Conservation (phyloP, 352 stramenopile species). For the Blastocystis sp. region DNA sequence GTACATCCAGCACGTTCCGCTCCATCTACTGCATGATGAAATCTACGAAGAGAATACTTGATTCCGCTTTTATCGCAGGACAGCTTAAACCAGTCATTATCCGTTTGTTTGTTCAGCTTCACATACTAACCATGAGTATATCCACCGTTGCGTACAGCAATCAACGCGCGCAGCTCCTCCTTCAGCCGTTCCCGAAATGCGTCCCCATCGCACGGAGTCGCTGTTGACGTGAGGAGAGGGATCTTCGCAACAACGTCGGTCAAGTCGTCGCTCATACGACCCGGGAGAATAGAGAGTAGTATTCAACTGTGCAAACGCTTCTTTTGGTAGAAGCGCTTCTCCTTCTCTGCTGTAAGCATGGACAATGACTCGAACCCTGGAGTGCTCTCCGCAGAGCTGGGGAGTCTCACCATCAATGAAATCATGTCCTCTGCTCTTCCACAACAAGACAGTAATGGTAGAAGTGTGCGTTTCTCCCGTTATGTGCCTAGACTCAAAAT, state of each 20-base stretch:
- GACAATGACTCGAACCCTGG: neutral
- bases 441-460: neutral
- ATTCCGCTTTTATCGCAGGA: slow-evolving; percentile 76
- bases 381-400: neutral
- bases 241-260: slow-evolving; percentile 11
- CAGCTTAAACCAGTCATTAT: slow-evolving; percentile 86
- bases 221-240: slow-evolving; percentile 75
- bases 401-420: neutral
- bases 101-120: slow-evolving; percentile 83
- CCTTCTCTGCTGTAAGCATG: neutral
- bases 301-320: neutral
- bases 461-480: neutral
- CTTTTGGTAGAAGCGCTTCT: neutral
- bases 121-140: slow-evolving; percentile 71
- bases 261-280: slow-evolving; percentile 14
- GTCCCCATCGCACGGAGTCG: slow-evolving; percentile 79
- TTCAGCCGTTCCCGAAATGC: slow-evolving; percentile 81
- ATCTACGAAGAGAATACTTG: neutral
- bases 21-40: slow-evolving; percentile 79
- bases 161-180: slow-evolving; percentile 82
- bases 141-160: slow-evolving; percentile 75
- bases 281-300: neutral
- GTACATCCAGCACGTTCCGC: slow-evolving; percentile 83
- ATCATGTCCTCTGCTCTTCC: neutral
- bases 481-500: neutral